These are phyloP conservation scores for Wickerhamomyces mucosus DNA, from an alignment of 805 yeast genomes.

Conservation along the genomic window DNA sequence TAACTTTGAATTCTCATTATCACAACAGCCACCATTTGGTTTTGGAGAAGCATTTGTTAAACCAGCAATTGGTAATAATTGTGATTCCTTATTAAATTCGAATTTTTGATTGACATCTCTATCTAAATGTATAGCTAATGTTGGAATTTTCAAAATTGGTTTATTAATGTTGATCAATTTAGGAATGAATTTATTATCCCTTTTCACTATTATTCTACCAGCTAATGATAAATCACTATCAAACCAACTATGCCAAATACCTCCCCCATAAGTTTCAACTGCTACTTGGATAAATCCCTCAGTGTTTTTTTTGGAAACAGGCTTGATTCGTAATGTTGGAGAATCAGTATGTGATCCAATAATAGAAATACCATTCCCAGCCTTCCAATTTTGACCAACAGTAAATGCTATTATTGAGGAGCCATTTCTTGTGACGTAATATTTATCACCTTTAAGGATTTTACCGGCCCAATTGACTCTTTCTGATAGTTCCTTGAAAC, in stretches of 20 bases:
- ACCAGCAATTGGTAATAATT: slow-evolving; percentile 82
- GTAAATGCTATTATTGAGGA: slow-evolving; percentile 85
- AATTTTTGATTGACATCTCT: slow-evolving; percentile 69
- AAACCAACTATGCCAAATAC: slow-evolving; percentile 95
- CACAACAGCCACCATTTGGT: slow-evolving; percentile 34
- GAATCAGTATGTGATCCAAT: slow-evolving; percentile 97
- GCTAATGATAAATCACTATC: slow-evolving; percentile 89
- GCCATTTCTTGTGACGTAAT: slow-evolving; percentile 82
- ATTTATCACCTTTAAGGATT: slow-evolving; percentile 49
- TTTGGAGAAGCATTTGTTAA: slow-evolving; percentile 28
- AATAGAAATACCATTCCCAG: slow-evolving; percentile 78
- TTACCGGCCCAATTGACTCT: slow-evolving; percentile 56
- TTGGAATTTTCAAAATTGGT: slow-evolving; percentile 86
- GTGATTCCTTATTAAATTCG: slow-evolving; percentile 84
- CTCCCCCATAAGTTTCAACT: slow-evolving; percentile 93
- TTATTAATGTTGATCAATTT: slow-evolving; percentile 69
- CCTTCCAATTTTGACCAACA: slow-evolving; percentile 60
- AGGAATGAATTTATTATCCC: slow-evolving; percentile 43
- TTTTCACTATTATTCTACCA: slow-evolving; percentile 73
- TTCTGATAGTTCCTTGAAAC: slow-evolving; percentile 69
- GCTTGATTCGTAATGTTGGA: slow-evolving; percentile 83
- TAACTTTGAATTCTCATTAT: slow-evolving; percentile 36
- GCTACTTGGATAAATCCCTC: slow-evolving; percentile 87
- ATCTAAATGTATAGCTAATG: slow-evolving; percentile 86
- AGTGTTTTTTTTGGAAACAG: slow-evolving; percentile 56